Percentiles rank a stretch among this genome's conserved stretches.
Conservation (phyloP, 1,284 basidiomycete genomes). For the Cyathus pygmaeus region DNA sequence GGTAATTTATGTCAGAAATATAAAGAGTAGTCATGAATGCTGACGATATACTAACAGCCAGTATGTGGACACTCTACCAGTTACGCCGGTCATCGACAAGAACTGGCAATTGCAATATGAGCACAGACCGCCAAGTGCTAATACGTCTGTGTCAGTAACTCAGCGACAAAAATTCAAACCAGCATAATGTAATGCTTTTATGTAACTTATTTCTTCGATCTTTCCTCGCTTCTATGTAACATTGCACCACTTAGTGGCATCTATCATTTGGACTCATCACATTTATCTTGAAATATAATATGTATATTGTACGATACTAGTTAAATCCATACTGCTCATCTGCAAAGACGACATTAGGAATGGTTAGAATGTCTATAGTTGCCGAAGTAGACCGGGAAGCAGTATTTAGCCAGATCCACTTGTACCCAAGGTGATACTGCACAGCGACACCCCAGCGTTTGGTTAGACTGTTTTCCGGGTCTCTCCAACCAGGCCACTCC, state of each 20-base stretch:
- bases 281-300: no score
- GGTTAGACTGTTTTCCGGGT: conserved; percentile 48
- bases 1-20: no score
- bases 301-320: no score
- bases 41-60: no score
- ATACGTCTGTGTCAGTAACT: conserved; percentile 5
- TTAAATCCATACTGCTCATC: conserved; percentile 16
- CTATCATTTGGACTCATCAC: no score
- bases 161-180: conserved; percentile 30
- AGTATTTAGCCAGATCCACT: conserved; percentile 61
- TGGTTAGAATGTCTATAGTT: conserved; percentile 20
- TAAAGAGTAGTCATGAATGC: no score
- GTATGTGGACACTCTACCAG: no score
- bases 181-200: conserved; percentile 1
- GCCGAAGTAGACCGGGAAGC: conserved; percentile 18
- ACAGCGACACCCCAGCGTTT: conserved; percentile 56
- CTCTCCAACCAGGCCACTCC: conserved; percentile 57
- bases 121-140: conserved; percentile 2
- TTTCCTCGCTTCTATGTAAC: neutral
- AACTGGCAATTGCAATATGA: neutral
- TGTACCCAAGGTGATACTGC: conserved; percentile 55
- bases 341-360: conserved; percentile 28
- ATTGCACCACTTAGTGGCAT: neutral
- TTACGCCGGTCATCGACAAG: neutral
- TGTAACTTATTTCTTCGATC: neutral